Evolutionary conservation across 352 stramenopile genomes (phyloP), one percentile per base, ranked within the genome.

Genomic region (Phytophthora citrophthora): DNA sequence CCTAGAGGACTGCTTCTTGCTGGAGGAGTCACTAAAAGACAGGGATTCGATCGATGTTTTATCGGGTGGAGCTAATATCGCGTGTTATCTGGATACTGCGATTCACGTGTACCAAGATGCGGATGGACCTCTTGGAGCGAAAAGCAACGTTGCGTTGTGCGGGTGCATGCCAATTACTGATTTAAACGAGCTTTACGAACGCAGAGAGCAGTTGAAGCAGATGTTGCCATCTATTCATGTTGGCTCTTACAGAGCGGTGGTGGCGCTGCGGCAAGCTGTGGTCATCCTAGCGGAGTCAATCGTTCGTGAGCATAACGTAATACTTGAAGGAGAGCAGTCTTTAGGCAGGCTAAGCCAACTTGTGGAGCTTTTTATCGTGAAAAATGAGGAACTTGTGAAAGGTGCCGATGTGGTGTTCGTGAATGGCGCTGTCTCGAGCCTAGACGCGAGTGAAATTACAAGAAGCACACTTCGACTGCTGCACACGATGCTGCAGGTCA

Each of bases 31-130:
- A 5, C 41, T 88, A 5, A 75, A 68, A 32, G 59, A 63, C 12
- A 66, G 70, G 59, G 56, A 82, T 10, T 40, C 18, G 15, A 70
- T 44, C 9, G 57, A 70, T 32, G 16, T 52, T 32, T 26, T 74
- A 5, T 31, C 74, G 16, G 34, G n/a, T 38, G 58, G 57, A 44
- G 70, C 61, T 1, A 74, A 32, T 20, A 76, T 90, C 40, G 58
- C 68, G 27, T 83, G 69, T 58, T 91, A 81, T 51, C 50, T 88
- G 16, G 68, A 83, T 56, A 88, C 82, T 12, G 76, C 76, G 12
- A 87, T 87, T 27, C 82, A 91, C 39, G 64, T 88, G 24, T 89
- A 87, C 51, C 81, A 88, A 61, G 70, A 88, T 27, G 68, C 80
- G 1, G 79, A 89, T 49, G 81, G 79, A 23, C 72, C 68, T 4